Conservation (phyloP, 805 yeast genomes). For the Metahyphopichia silvanorum region DNA sequence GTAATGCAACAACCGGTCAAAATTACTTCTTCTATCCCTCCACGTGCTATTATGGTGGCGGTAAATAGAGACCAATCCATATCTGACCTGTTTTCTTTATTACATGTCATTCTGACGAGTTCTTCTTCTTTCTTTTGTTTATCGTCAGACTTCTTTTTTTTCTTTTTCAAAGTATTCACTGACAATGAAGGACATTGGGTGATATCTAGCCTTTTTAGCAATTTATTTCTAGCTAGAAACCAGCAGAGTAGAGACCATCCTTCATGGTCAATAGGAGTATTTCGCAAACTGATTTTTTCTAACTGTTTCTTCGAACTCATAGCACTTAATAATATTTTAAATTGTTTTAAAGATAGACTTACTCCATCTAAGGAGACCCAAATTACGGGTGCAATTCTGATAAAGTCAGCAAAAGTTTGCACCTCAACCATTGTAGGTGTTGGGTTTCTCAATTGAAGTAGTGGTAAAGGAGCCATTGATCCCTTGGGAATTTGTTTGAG, state of each 20-base stretch:
- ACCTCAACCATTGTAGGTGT: slow-evolving; percentile 86
- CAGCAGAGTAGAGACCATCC: slow-evolving; percentile 83
- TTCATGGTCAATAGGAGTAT: slow-evolving; percentile 64
- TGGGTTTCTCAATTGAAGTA: slow-evolving; percentile 77
- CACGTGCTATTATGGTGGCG: slow-evolving; percentile 63
- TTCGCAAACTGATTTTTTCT: slow-evolving; percentile 72
- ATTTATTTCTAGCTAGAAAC: slow-evolving; percentile 63
- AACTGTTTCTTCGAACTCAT: slow-evolving; percentile 62
- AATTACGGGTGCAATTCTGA: slow-evolving; percentile 79
- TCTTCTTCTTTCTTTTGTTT: slow-evolving; percentile 22
- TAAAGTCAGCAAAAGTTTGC: slow-evolving; percentile 82
- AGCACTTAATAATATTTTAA: slow-evolving; percentile 68
- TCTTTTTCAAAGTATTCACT: slow-evolving; percentile 41
- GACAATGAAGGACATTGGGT: slow-evolving; percentile 61
- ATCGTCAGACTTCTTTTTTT: slow-evolving; percentile 17
- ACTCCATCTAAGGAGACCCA: slow-evolving; percentile 80
- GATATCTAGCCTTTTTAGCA: slow-evolving; percentile 58
- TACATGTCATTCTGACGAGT: slow-evolving; percentile 42
- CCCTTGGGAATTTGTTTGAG: slow-evolving; percentile 69
- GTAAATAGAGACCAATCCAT: slow-evolving; percentile 82
- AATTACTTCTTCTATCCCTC: slow-evolving; percentile 76
- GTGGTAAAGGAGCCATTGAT: slow-evolving; percentile 69
- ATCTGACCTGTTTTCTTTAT: slow-evolving; percentile 57
- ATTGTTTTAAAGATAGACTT: slow-evolving; percentile 68
- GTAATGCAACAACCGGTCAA: slow-evolving; percentile 72